phyloP scores from a whole-genome alignment of 129 eudicot species.

The Flaveria sonorensis region DNA sequence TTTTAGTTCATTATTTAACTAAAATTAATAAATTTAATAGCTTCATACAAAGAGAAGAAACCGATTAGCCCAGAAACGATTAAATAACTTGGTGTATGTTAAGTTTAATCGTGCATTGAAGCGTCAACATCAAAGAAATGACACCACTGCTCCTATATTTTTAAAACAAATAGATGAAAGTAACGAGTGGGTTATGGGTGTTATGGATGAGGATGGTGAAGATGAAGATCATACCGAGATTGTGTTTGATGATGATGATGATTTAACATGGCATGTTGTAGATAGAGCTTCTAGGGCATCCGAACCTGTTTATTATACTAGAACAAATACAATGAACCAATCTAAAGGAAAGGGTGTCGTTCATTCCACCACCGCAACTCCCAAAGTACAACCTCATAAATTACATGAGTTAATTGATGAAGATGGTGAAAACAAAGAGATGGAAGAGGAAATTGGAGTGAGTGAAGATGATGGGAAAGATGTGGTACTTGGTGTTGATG shows the following conservation, averaged over 20 bases:
- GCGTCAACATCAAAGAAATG: background rate
- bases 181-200: background rate
- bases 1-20: background rate
- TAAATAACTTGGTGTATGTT: conserved; percentile 6
- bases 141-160: background rate
- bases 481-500: too few relatives aligned
- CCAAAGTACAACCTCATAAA: too few relatives aligned
- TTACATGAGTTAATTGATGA: too few relatives aligned
- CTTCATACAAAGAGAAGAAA: background rate
- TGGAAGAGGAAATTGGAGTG: too few relatives aligned
- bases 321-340: too few relatives aligned
- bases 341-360: too few relatives aligned
- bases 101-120: background rate
- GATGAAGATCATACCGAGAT: background rate
- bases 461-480: too few relatives aligned
- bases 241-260: background rate
- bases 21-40: background rate
- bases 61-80: background rate
- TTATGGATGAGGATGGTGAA: background rate
- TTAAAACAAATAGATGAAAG: background rate
- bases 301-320: too few relatives aligned
- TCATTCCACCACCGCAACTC: too few relatives aligned
- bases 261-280: background rate
- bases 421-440: too few relatives aligned
- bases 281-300: too few relatives aligned